These are phyloP conservation scores for Hondaea fermentalgiana DNA, from an alignment of 108 stramenopile genomes.

Conservation along the genomic window DNA sequence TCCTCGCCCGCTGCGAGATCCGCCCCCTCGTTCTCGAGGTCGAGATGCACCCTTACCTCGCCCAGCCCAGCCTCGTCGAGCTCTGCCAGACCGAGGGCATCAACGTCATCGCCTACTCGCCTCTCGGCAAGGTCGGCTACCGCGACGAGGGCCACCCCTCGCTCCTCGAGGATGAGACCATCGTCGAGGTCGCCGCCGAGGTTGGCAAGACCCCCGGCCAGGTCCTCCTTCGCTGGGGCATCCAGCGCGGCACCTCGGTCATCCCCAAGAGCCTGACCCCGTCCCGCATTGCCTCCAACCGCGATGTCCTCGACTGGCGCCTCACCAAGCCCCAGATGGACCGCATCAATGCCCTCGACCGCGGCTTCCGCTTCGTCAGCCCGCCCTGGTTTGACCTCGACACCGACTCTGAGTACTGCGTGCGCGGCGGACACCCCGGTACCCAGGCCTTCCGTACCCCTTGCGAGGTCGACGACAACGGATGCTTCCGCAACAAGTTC, in stretches of 20 bases:
- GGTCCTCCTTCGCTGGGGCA: conserved; percentile 81
- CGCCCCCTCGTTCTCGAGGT: conserved; percentile 55
- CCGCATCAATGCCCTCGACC: conserved; percentile 38
- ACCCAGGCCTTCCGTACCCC: conserved; percentile 19
- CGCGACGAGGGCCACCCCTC: conserved; percentile 41
- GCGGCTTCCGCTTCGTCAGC: conserved; percentile 5
- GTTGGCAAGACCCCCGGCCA: conserved; percentile 61
- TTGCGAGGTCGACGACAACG: conserved; percentile 21
- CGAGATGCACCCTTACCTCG: conserved; percentile 54
- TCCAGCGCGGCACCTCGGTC: conserved; percentile 76
- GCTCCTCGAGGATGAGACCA: conserved; percentile 30
- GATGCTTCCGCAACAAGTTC: conserved; percentile 32
- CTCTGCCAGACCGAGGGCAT: conserved; percentile 53
- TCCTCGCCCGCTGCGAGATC: conserved; percentile 29
- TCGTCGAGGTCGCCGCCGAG: conserved; percentile 53
- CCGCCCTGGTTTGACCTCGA: conserved; percentile 14
- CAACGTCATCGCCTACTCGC: conserved; percentile 58
- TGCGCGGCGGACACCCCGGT: background rate
- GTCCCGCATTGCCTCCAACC: conserved; percentile 77
- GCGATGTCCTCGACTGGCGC: conserved; percentile 73
- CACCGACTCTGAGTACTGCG: background rate
- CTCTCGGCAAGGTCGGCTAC: conserved; percentile 47
- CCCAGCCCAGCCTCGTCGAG: conserved; percentile 40
- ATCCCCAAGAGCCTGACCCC: conserved; percentile 75
- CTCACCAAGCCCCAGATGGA: conserved; percentile 63